phyloP scores from a whole-genome alignment of 805 yeast species.

The Wickerhamomyces bisporus region DNA sequence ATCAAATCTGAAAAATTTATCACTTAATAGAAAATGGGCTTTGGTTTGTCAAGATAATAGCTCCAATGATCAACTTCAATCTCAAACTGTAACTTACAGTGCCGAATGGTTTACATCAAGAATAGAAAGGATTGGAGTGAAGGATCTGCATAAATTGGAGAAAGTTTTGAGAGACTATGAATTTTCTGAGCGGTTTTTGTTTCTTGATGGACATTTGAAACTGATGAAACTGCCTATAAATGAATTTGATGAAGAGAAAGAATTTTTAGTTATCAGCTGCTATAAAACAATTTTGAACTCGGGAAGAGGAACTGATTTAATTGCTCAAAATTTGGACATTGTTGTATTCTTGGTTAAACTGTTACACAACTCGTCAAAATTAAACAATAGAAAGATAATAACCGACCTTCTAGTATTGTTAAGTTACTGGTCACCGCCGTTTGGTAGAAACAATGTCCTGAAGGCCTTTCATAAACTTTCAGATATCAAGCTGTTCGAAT shows the following conservation, averaged over 20 bases:
- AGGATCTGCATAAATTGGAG: conserved; percentile 22
- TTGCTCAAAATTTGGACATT: conserved; percentile 19
- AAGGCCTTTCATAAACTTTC: conserved; percentile 19
- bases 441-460: conserved; percentile 26
- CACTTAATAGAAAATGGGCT: conserved; percentile 21
- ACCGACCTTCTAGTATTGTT: conserved; percentile 43
- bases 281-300: conserved; percentile 43
- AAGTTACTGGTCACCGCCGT: conserved; percentile 23
- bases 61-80: not conserved
- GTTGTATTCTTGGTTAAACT: conserved; percentile 38
- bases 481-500: conserved; percentile 13
- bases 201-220: conserved; percentile 45
- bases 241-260: conserved; percentile 44
- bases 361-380: conserved; percentile 41
- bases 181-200: conserved; percentile 35
- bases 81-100: not conserved
- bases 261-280: conserved; percentile 45
- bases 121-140: conserved; percentile 10
- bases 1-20: conserved; percentile 11
- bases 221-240: conserved; percentile 41
- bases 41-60: conserved; percentile 23
- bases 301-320: conserved; percentile 20
- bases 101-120: conserved; percentile 18
- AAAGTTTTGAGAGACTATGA: conserved; percentile 19
- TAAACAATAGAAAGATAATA: conserved; percentile 47